Evolutionary conservation across 768 basidiomycete genomes (phyloP).

Genomic region (Leucocoprinus birnbaumii): DNA sequence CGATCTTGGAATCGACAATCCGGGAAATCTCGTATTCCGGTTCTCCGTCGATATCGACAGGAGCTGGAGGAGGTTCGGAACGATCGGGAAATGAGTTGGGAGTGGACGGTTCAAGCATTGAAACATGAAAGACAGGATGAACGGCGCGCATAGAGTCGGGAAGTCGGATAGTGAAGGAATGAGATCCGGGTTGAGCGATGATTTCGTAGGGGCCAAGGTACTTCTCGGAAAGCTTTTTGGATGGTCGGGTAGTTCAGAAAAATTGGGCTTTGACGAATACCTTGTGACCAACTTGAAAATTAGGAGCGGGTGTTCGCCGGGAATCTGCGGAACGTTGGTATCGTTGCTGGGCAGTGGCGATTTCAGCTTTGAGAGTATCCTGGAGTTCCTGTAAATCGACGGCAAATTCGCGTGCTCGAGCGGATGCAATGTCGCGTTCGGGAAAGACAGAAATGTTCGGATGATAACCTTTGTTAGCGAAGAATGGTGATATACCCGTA

Average conservation of each 20-base stretch:
- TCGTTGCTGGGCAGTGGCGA: neutral
- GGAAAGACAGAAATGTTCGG: constrained; percentile 11
- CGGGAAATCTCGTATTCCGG: neutral
- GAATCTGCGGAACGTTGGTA: neutral
- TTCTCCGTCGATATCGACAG: neutral
- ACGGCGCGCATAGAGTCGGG: no score
- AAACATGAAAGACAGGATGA: no score
- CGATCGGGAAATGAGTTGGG: neutral
- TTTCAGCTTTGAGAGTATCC: neutral
- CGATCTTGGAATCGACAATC: neutral
- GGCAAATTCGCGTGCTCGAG: neutral
- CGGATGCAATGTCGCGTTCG: neutral
- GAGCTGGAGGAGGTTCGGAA: neutral
- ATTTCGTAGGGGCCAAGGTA: neutral
- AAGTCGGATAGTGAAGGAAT: no score
- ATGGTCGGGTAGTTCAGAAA: no score
- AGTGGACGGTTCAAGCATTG: neutral
- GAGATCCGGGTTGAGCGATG: no score
- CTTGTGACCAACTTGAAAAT: no score
- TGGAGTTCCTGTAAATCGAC: neutral
- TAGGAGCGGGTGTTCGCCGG: no score
- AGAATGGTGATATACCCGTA: constrained; percentile 34
- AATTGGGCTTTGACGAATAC: no score
- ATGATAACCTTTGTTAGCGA: constrained; percentile 29
- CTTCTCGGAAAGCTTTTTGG: neutral